phyloP scores from a whole-genome alignment of 257 asterid species.

The Salvia rosmarinus region DNA sequence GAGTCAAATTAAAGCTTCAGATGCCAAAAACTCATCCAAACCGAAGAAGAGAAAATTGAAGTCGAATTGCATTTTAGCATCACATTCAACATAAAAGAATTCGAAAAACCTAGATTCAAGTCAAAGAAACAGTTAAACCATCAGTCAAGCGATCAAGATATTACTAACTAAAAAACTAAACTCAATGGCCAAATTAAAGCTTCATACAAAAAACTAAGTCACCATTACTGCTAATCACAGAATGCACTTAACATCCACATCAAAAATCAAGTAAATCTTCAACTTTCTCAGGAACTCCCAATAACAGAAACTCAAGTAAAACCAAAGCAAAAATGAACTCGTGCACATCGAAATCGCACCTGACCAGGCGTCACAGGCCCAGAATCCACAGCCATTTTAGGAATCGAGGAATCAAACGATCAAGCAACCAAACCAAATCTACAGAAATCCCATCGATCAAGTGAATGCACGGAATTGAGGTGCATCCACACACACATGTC shows the following conservation, averaged over 20 bases:
- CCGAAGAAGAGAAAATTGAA: slow-evolving; percentile 12
- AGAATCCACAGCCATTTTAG: slow-evolving; percentile 61
- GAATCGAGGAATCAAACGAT: slow-evolving; percentile 33
- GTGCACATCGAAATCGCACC: slow-evolving; percentile 43
- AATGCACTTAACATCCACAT: slow-evolving; percentile 11
- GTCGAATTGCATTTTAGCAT: not conserved
- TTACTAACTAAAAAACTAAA: not conserved
- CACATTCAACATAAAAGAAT: not conserved
- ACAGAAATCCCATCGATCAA: slow-evolving; percentile 39
- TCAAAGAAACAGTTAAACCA: slow-evolving; percentile 3
- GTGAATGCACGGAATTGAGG: slow-evolving; percentile 27
- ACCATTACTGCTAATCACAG: slow-evolving; percentile 6
- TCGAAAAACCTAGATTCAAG: slow-evolving; percentile 10
- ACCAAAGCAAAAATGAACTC: not conserved
- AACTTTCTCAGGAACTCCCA: slow-evolving; percentile 14
- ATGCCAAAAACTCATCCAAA: not conserved
- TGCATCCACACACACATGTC: slow-evolving; percentile 18
- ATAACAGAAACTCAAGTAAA: slow-evolving; percentile 9
- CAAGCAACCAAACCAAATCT: slow-evolving; percentile 35
- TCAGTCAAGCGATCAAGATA: not conserved
- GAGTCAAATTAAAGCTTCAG: not conserved
- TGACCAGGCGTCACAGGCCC: slow-evolving; percentile 71
- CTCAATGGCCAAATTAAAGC: not conserved
- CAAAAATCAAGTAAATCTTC: slow-evolving; percentile 18
- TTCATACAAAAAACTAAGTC: not conserved